These are phyloP conservation scores for Wallacemonas sp. DNA, from an alignment of 208 protist genomes.

Conservation along the genomic window DNA sequence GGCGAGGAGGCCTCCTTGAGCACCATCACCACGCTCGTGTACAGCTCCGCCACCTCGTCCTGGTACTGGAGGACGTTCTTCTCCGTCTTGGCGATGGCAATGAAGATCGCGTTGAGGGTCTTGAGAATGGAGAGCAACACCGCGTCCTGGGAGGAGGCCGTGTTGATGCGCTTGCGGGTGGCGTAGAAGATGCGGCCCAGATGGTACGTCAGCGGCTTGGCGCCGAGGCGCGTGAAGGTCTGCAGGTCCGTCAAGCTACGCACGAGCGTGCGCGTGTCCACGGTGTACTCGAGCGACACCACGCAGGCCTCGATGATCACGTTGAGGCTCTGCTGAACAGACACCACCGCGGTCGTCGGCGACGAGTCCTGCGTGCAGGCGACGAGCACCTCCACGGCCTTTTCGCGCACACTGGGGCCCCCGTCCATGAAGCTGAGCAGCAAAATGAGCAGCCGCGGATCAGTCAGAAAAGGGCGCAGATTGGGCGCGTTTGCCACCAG, in stretches of 20 bases:
- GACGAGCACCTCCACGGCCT: conserved; percentile 82
- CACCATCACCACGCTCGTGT: conserved; percentile 59
- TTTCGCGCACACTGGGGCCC: conserved; percentile 66
- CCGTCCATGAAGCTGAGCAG: conserved; percentile 86
- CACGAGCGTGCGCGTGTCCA: conserved; percentile 67
- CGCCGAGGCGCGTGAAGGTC: conserved; percentile 77
- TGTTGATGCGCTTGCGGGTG: conserved; percentile 64
- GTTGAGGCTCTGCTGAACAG: conserved; percentile 78
- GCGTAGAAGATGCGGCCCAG: conserved; percentile 87
- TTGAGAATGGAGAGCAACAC: conserved; percentile 77
- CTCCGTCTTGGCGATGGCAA: conserved; percentile 59
- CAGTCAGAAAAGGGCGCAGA: conserved; percentile 66
- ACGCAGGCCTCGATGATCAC: conserved; percentile 84
- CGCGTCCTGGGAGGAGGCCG: conserved; percentile 62
- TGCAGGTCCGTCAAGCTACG: conserved; percentile 84
- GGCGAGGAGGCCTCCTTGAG: conserved; percentile 69
- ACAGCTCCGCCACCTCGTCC: conserved; percentile 83
- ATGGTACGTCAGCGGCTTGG: conserved; percentile 68
- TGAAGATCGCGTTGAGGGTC: conserved; percentile 74
- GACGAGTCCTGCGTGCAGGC: conserved; percentile 52
- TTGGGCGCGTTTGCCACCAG: conserved; percentile 66
- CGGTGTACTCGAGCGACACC: conserved; percentile 85
- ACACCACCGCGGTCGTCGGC: conserved; percentile 16
- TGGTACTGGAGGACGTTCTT: conserved; percentile 74
- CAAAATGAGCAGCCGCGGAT: conserved; percentile 73